phyloP scores from a whole-genome alignment of 805 yeast species.

The Hanseniaspora vineae region DNA sequence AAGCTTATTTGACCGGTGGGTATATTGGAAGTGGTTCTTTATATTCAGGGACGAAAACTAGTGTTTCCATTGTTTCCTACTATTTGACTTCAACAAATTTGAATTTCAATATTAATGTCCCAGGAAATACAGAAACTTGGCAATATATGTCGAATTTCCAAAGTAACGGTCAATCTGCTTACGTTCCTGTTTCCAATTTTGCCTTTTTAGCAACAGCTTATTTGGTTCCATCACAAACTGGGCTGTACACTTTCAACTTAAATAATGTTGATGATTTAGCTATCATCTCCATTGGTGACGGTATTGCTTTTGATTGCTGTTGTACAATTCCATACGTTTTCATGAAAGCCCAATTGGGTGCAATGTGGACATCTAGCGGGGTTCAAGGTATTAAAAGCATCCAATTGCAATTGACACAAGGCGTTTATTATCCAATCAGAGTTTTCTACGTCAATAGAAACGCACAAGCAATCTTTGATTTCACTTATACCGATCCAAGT shows the following conservation, averaged over 20 bases:
- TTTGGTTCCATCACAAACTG: slow-evolving; percentile 4
- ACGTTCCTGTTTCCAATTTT: slow-evolving; percentile 1
- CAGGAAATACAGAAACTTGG: neutral
- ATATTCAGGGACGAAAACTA: too few species aligned
- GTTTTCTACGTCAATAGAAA: slow-evolving; percentile 14
- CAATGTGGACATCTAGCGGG: slow-evolving; percentile 4
- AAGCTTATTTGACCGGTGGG: too few species aligned
- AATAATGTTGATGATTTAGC: slow-evolving; percentile 5
- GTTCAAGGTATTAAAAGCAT: slow-evolving; percentile 2
- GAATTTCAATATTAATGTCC: neutral
- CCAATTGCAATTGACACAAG: slow-evolving; percentile 13
- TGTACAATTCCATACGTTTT: slow-evolving; percentile 2
- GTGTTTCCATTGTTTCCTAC: neutral
- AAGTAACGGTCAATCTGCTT: neutral
- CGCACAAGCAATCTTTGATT: slow-evolving; percentile 8
- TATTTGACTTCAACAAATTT: slow-evolving; percentile 1
- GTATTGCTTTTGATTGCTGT: slow-evolving; percentile 3
- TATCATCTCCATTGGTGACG: slow-evolving; percentile 5
- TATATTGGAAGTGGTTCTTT: too few species aligned
- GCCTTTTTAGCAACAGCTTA: slow-evolving; percentile 4
- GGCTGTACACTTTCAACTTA: slow-evolving; percentile 4
- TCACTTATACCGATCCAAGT: slow-evolving; percentile 12
- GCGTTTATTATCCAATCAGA: slow-evolving; percentile 21
- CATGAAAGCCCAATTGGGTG: slow-evolving; percentile 2
- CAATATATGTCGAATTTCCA: neutral